Conservation (phyloP, 306 rosid genomes). For the Sicyos edulis region DNA sequence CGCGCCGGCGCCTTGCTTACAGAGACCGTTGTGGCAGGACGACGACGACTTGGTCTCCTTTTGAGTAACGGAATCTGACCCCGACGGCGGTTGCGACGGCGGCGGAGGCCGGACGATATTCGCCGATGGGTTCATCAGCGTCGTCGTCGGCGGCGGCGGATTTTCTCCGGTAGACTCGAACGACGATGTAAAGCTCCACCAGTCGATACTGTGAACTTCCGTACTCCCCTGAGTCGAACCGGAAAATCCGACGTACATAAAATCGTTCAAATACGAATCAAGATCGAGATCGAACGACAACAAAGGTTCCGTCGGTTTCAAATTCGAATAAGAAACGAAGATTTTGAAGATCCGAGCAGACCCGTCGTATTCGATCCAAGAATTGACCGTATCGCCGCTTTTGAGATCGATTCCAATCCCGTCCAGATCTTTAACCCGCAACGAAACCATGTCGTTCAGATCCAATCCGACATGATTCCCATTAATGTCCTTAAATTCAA, state of each 20-base stretch:
- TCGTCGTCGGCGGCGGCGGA: slow-evolving; percentile 61
- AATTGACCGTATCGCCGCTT: slow-evolving; percentile 71
- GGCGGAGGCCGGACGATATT: slow-evolving; percentile 49
- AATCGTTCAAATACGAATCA: slow-evolving; percentile 58
- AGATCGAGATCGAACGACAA: slow-evolving; percentile 56
- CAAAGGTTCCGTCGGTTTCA: slow-evolving; percentile 70
- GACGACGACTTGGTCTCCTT: slow-evolving; percentile 46
- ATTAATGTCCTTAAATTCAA: slow-evolving; percentile 75
- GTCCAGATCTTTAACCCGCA: slow-evolving; percentile 48
- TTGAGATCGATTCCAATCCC: slow-evolving; percentile 62
- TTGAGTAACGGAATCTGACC: slow-evolving; percentile 25
- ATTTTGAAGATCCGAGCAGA: slow-evolving; percentile 40
- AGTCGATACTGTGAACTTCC: slow-evolving; percentile 66
- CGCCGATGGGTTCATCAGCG: slow-evolving; percentile 58
- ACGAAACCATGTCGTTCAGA: slow-evolving; percentile 65
- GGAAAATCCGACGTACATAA: slow-evolving; percentile 93
- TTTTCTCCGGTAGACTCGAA: slow-evolving; percentile 36
- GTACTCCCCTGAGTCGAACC: slow-evolving; percentile 97
- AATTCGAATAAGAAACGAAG: slow-evolving; percentile 82
- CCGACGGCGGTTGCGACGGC: slow-evolving; percentile 61
- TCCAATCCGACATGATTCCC: slow-evolving; percentile 96
- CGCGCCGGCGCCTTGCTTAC: slow-evolving; percentile 76
- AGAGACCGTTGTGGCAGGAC: slow-evolving; percentile 70
- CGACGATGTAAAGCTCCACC: slow-evolving; percentile 96
- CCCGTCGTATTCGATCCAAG: slow-evolving; percentile 86